Evolutionary conservation across 75 land plant species (phyloP).

Genomic region (Sequoia sempervirens): DNA sequence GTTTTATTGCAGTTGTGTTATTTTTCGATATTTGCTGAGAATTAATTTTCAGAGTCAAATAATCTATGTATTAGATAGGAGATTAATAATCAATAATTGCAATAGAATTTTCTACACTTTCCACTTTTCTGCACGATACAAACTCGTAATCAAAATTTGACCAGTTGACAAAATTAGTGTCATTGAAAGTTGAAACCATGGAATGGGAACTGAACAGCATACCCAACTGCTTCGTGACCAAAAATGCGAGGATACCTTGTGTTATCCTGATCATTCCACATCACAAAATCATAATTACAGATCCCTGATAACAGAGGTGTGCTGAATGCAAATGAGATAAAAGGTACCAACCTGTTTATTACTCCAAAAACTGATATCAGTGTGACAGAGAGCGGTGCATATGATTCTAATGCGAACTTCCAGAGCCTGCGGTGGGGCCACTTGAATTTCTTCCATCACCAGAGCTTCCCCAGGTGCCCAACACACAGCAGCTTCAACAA

Average conservation of each 20-base stretch:
- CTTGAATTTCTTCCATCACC: slow-evolving; percentile 23
- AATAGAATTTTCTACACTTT: too few relatives aligned
- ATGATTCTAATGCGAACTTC: slow-evolving; percentile 35
- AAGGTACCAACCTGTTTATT: not conserved
- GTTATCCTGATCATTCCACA: not conserved
- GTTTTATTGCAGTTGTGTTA: too few relatives aligned
- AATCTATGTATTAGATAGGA: too few relatives aligned
- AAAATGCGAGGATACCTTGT: slow-evolving; percentile 55
- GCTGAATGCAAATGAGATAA: not conserved
- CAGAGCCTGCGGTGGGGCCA: slow-evolving; percentile 21
- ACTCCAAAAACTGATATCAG: slow-evolving; percentile 13
- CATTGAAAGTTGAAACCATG: not conserved
- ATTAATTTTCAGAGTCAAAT: too few relatives aligned
- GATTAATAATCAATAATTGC: too few relatives aligned
- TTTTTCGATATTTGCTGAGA: too few relatives aligned
- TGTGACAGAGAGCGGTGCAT: slow-evolving; percentile 16
- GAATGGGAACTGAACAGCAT: not conserved
- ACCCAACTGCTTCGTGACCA: slow-evolving; percentile 90
- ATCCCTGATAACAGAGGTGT: too few relatives aligned
- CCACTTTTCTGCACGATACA: too few relatives aligned
- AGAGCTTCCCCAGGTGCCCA: slow-evolving; percentile 22
- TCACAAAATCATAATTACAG: too few relatives aligned
- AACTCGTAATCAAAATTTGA: not conserved
- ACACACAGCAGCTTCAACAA: slow-evolving; percentile 17
- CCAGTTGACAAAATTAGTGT: not conserved